Evolutionary conservation across 331 rosid species (phyloP).

Genomic region (Malus hybrid): DNA sequence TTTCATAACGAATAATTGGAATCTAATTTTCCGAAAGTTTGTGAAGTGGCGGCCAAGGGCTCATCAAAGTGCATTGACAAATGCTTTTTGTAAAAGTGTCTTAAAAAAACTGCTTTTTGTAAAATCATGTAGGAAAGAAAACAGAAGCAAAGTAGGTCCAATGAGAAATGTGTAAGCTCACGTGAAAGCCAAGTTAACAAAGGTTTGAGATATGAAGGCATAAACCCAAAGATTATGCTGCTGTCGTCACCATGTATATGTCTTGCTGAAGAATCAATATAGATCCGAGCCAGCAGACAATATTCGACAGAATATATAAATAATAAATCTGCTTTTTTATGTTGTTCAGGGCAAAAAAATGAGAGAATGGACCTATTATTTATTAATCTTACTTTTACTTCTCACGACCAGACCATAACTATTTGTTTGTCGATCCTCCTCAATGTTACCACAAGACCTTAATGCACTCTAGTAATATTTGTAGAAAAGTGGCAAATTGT

Average conservation of each 20-base stretch:
- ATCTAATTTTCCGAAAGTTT: neutral
- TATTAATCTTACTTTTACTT: neutral
- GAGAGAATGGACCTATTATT: neutral
- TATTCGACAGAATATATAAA: neutral
- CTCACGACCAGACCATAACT: neutral
- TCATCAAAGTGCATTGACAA: neutral
- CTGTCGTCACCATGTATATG: neutral
- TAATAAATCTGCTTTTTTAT: neutral
- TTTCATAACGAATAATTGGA: neutral
- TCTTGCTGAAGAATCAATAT: conserved; percentile 6
- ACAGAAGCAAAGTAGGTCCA: neutral
- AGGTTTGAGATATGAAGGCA: neutral
- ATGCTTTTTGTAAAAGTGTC: neutral
- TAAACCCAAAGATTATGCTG: neutral
- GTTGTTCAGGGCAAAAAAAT: neutral
- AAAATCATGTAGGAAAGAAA: neutral
- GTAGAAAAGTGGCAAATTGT: neutral
- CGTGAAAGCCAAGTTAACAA: conserved; percentile 4
- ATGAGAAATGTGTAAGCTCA: neutral
- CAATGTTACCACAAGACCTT: no score
- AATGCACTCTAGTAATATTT: no score
- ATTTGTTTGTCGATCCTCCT: neutral
- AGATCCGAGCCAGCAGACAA: neutral
- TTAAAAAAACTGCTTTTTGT: neutral
- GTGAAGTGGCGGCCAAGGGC: conserved; percentile 7